Percentiles rank a stretch among this genome's conserved stretches.
These are phyloP conservation scores for Candida oleophila DNA, from an alignment of 805 yeast genomes.

Conservation along the genomic window DNA sequence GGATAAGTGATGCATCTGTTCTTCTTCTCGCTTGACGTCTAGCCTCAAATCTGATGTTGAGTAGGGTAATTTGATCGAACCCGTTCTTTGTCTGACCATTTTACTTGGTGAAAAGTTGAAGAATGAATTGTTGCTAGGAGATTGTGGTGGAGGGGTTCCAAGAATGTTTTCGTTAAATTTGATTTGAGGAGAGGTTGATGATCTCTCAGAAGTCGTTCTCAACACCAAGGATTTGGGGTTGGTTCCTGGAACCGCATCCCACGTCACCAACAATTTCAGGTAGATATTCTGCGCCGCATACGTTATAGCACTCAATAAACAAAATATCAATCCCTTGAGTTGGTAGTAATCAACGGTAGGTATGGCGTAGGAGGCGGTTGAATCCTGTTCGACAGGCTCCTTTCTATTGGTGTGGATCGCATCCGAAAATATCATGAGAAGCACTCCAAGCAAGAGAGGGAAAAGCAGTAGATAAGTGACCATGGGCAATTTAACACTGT, in stretches of 20 bases:
- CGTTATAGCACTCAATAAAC: conserved; percentile 64
- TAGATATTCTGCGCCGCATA: conserved; percentile 87
- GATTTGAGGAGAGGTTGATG: not conserved
- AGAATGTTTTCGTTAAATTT: not conserved
- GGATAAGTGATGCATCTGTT: conserved; percentile 3
- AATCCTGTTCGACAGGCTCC: not conserved
- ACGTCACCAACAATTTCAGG: conserved; percentile 73
- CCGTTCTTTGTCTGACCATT: conserved; percentile 20
- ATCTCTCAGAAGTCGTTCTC: conserved; percentile 12
- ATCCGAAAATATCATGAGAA: conserved; percentile 44
- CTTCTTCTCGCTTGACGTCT: conserved; percentile 21
- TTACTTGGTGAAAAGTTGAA: conserved; percentile 5
- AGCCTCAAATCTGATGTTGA: conserved; percentile 32
- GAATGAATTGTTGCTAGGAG: not conserved
- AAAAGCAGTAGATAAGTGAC: conserved; percentile 51
- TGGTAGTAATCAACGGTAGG: conserved; percentile 26
- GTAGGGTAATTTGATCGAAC: conserved; percentile 26
- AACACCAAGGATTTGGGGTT: conserved; percentile 28
- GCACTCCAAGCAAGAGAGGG: conserved; percentile 54
- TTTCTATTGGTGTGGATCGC: conserved; percentile 9
- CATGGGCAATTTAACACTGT: conserved; percentile 49
- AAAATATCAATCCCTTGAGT: conserved; percentile 64
- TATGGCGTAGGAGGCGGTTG: not conserved
- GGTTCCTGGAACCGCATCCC: conserved; percentile 33
- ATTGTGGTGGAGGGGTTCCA: not conserved